Percentiles rank a stretch among this genome's conserved stretches.
Conservation (phyloP, 768 basidiomycete species). For the Termitomyces sp. region DNA sequence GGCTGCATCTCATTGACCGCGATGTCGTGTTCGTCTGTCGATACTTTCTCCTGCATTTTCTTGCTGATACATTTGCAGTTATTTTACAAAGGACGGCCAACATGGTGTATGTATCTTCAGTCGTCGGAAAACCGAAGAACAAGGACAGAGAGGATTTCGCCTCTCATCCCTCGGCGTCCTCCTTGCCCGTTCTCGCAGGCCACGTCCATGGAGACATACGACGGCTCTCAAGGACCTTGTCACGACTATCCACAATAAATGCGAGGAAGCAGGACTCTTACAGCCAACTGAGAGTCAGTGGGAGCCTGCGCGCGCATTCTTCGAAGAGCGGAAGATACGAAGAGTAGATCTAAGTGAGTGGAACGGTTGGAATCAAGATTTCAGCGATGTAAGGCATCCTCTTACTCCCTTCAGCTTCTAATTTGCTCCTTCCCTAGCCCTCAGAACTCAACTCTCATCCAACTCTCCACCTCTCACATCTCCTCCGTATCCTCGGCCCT, state of each 20-base stretch:
- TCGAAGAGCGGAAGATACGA: constrained; percentile 53
- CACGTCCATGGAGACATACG: constrained; percentile 75
- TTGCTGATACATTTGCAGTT: constrained; percentile 31
- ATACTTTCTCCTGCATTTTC: background rate
- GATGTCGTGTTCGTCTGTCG: constrained; percentile 63
- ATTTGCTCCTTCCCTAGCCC: background rate
- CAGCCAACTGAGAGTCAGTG: constrained; percentile 53
- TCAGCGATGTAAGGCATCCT: constrained; percentile 43
- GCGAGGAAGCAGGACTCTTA: constrained; percentile 40
- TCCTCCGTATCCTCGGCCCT: constrained; percentile 73
- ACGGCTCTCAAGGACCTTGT: constrained; percentile 56
- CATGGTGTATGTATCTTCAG: constrained; percentile 74
- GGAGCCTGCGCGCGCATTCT: constrained; percentile 57
- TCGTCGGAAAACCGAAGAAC: constrained; percentile 58
- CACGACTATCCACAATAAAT: constrained; percentile 42
- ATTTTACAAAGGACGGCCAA: constrained; percentile 65
- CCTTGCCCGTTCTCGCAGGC: constrained; percentile 54
- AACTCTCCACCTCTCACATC: constrained; percentile 66
- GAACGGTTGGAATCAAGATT: constrained; percentile 64
- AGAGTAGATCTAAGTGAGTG: constrained; percentile 52
- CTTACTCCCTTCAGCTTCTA: background rate
- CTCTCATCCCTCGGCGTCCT: constrained; percentile 75
- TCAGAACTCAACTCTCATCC: constrained; percentile 30
- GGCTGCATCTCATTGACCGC: constrained; percentile 71
- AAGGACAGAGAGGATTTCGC: constrained; percentile 74